Percentiles rank a stretch among this genome's conserved stretches.
phyloP scores from a whole-genome alignment of 495 filamentous ascomycete genomes.

The Glutinoglossum americanum region DNA sequence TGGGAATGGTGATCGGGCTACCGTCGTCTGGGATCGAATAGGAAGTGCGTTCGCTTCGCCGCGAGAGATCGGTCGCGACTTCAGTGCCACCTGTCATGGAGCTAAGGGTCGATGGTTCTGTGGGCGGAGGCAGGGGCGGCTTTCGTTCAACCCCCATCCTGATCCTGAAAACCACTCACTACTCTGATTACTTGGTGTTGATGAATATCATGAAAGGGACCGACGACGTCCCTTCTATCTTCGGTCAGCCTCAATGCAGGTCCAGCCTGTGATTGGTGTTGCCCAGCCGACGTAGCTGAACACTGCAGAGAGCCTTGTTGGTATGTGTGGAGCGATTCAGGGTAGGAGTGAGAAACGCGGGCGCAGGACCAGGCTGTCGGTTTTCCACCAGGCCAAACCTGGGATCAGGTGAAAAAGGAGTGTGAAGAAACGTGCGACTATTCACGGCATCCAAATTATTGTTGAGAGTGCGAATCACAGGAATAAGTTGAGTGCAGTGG shows the following conservation, averaged over 20 bases:
- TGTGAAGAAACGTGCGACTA: not conserved
- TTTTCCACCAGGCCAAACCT: not conserved
- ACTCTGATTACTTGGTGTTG: not conserved
- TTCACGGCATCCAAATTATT: not conserved
- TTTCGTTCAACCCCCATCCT: conserved; percentile 54
- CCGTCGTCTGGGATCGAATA: conserved; percentile 95
- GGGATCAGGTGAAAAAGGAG: not conserved
- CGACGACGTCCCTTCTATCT: not conserved
- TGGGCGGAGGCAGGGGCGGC: conserved; percentile 55
- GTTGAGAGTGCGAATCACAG: not conserved
- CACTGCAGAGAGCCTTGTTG: not conserved
- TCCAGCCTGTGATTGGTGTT: conserved; percentile 1
- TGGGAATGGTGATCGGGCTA: conserved; percentile 59
- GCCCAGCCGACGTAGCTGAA: not conserved
- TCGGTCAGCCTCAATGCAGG: conserved; percentile 1
- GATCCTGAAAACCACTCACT: not conserved
- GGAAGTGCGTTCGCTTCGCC: conserved; percentile 56
- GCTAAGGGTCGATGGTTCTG: conserved; percentile 42
- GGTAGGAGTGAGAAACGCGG: not conserved
- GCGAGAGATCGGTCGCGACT: conserved; percentile 56
- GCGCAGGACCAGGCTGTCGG: not conserved
- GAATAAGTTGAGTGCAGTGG: not conserved
- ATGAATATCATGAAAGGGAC: not conserved
- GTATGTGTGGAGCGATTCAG: not conserved
- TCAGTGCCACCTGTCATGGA: conserved; percentile 35